Base-by-base conservation (phyloP, 768 basidiomycete species). In the Lactifluus echinatus region DNA sequence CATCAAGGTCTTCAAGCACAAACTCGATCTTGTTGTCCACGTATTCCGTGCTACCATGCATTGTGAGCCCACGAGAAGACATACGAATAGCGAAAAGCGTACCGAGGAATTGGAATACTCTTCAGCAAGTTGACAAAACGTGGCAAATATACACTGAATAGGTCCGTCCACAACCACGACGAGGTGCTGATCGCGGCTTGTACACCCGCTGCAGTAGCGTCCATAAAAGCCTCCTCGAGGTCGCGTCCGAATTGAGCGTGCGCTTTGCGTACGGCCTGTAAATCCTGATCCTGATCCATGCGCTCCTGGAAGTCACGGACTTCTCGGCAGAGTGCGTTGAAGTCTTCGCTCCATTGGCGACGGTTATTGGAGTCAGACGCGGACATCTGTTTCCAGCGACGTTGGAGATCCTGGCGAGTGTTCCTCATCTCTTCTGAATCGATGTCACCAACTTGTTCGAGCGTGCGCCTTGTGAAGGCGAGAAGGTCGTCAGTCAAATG, bases 131-230 rank as follows among this genome's bases (percentile, higher is more conserved):
- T 63, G 54, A 85, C 66, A 1, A 80, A 33, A 8, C 78, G 76
- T 15, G 89, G 89, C 0, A 87, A 67, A 65, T 90, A 91, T 15
- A 90, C 85, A 63, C 84, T 87, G 74, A 89, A 84, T 7, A 91
- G 58, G 59, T 93, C 91, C 67, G 84, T 79, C 84, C 84, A 87
- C 71, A 88, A 80, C 87, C 87, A 89, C 1, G 82, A 77, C 5
- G 79, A 77, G 45, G 83, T 78, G 53, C 85, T 82, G 60, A 84
- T 65, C 4, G 78, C 76, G 10, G 75, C 76, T 65, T 82, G 76
- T 43, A 82, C 43, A 6, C 77, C 75, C 0, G 72, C 71, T 62
- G 72, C 61, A 8, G 75, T 69, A 59, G 75, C 66, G 34, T 70
- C 65, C 4, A 75, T 63, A 64, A 72, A 46, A 72, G 73, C 76